Evolutionary conservation across 441 rosid genomes (phyloP).

Genomic region (Lepidium campestre): DNA sequence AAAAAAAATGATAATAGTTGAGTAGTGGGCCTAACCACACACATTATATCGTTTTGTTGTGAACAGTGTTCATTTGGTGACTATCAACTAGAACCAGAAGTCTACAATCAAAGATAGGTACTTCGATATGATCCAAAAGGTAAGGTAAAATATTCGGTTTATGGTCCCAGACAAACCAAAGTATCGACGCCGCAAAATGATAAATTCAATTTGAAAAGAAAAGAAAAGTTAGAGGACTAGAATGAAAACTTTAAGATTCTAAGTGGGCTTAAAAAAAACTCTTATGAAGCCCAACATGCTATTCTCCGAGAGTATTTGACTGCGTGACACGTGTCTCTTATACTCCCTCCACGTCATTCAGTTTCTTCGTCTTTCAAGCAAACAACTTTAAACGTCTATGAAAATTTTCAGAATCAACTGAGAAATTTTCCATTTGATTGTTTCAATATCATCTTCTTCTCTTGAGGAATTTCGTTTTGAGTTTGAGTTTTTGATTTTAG

Average conservation of each 20-base stretch:
- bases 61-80: background rate
- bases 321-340: background rate
- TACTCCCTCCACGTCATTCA: constrained; percentile 7
- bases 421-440: background rate
- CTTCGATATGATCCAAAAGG: background rate
- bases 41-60: background rate
- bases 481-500: background rate
- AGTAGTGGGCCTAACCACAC: background rate
- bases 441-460: background rate
- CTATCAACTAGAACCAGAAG: background rate
- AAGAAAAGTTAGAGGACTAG: too few species aligned
- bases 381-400: background rate
- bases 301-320: background rate
- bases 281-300: background rate
- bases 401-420: background rate
- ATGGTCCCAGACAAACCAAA: background rate
- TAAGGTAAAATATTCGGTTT: background rate
- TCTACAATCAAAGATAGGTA: background rate
- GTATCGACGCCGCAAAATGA: too few species aligned
- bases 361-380: background rate
- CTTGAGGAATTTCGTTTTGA: background rate
- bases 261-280: background rate
- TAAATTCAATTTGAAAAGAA: too few species aligned
- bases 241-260: background rate
- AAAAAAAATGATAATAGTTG: background rate